Evolutionary conservation across 1,139 yeast species (phyloP).

Genomic region (Geotrichum histeridarum): DNA sequence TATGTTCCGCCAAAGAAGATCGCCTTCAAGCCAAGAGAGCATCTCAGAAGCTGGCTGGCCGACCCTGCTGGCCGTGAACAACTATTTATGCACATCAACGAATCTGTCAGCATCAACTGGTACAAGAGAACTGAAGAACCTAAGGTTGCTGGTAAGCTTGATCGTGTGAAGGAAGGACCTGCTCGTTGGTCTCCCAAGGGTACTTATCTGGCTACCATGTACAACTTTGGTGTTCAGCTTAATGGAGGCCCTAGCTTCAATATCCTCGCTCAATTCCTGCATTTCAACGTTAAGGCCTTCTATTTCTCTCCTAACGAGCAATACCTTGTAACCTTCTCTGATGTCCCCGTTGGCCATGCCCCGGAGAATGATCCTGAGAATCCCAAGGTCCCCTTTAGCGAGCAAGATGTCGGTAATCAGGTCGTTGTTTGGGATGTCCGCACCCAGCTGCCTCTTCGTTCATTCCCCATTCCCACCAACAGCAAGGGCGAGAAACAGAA

Average conservation of each 20-base stretch:
- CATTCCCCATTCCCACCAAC: slow-evolving; percentile 69
- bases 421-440: slow-evolving; percentile 89
- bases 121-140: slow-evolving; percentile 71
- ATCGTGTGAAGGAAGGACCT: slow-evolving; percentile 79
- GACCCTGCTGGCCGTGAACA: slow-evolving; percentile 92
- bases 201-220: slow-evolving; percentile 78
- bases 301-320: slow-evolving; percentile 93
- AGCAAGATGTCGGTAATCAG: slow-evolving; percentile 88
- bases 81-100: slow-evolving; percentile 71
- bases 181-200: slow-evolving; percentile 94
- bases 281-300: slow-evolving; percentile 82
- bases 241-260: slow-evolving; percentile 87
- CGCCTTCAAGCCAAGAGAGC: slow-evolving; percentile 69
- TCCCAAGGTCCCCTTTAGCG: slow-evolving; percentile 72
- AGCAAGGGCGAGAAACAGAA: slow-evolving; percentile 37
- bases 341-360: slow-evolving; percentile 71
- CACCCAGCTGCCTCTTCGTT: slow-evolving; percentile 78
- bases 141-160: slow-evolving; percentile 71
- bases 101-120: slow-evolving; percentile 84
- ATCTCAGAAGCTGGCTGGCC: slow-evolving; percentile 84
- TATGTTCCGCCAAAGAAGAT: slow-evolving; percentile 69
- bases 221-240: slow-evolving; percentile 90
- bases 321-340: slow-evolving; percentile 85
- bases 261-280: slow-evolving; percentile 72
- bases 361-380: slow-evolving; percentile 55